A percentile compares a stretch with the other conserved stretches of the same genome.
phyloP scores from a whole-genome alignment of 306 rosid species.

The Rosa lucieae region DNA sequence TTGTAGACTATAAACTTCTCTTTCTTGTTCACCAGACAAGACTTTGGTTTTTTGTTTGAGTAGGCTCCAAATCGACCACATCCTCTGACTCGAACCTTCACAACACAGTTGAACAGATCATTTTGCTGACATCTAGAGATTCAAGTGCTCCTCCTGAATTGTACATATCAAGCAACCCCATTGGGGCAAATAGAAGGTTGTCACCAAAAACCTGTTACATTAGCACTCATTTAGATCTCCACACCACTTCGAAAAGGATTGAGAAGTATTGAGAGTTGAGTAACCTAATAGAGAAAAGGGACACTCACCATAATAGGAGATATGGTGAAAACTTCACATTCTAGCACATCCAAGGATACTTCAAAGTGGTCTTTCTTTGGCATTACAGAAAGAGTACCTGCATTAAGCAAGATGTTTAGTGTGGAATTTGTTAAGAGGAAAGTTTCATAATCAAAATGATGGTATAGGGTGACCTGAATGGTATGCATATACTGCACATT shows the following conservation, averaged over 20 bases:
- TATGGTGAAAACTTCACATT: constrained; percentile 16
- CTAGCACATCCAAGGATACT: neutral
- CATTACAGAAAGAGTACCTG: constrained; percentile 9
- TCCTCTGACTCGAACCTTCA: constrained; percentile 9
- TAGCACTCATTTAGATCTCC: neutral
- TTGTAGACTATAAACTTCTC: constrained; percentile 5
- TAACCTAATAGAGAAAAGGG: neutral
- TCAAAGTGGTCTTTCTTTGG: constrained; percentile 14
- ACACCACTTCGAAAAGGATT: neutral
- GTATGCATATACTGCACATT: constrained; percentile 5
- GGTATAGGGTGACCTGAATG: neutral
- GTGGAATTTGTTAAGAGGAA: neutral
- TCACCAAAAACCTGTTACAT: constrained; percentile 5
- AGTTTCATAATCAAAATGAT: neutral
- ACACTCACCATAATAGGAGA: constrained; percentile 10
- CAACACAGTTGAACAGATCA: neutral
- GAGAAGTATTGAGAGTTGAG: neutral
- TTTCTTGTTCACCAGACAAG: constrained; percentile 12
- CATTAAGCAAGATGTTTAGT: neutral
- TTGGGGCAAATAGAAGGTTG: constrained; percentile 10
- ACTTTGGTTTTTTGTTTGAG: constrained; percentile 13
- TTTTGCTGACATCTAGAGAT: neutral
- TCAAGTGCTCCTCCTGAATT: constrained; percentile 26
- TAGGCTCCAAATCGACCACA: constrained; percentile 25
- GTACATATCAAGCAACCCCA: constrained; percentile 24